Conservation (phyloP, 73 alveolate genomes). For the Paramecium bursaria region DNA sequence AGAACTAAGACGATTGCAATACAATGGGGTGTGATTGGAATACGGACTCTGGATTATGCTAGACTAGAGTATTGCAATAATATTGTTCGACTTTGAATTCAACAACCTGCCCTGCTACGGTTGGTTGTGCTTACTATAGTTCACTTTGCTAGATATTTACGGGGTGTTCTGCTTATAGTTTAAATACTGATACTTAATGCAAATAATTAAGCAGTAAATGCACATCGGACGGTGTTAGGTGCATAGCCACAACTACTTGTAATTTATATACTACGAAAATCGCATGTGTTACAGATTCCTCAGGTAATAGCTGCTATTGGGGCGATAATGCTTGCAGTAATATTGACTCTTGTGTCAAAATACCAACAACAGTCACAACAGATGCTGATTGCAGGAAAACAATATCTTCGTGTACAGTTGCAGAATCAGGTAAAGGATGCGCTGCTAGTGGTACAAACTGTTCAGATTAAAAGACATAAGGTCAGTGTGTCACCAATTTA, state of each 20-base stretch:
- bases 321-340: not conserved
- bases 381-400: not conserved
- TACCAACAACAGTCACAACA: slow-evolving; percentile 34
- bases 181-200: no score
- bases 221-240: not conserved
- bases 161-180: no score
- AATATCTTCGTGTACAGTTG: slow-evolving; percentile 8
- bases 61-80: no score
- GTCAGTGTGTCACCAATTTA: slow-evolving; percentile 34
- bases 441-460: slow-evolving; percentile 9
- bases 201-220: no score
- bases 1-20: no score
- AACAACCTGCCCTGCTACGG: no score
- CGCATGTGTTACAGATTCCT: not conserved
- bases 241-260: not conserved
- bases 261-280: not conserved
- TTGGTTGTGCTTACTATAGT: no score
- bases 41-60: no score
- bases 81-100: no score
- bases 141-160: no score
- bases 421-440: slow-evolving; percentile 17
- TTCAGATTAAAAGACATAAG: slow-evolving; percentile 8
- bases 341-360: not conserved
- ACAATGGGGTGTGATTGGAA: no score
- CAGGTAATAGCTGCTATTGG: not conserved